phyloP scores from a whole-genome alignment of 2,329 filamentous ascomycete species.

The Akanthomyces lecanii region DNA sequence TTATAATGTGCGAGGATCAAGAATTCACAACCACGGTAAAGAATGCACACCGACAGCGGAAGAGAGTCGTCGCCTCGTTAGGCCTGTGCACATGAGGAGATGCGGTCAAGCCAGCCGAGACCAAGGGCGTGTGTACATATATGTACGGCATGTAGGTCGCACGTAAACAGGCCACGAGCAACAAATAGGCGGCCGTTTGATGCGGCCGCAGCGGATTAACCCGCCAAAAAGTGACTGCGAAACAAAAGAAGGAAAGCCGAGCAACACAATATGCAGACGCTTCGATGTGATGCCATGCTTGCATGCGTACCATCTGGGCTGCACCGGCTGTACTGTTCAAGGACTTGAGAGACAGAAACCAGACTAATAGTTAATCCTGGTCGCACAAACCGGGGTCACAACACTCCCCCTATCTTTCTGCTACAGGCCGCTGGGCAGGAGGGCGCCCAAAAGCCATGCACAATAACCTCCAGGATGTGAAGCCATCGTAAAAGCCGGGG shows the following conservation, averaged over 20 bases:
- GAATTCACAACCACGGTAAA: conserved; percentile 1
- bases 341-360: conserved; percentile 1
- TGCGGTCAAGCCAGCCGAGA: conserved; percentile 14
- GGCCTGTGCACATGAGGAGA: conserved; percentile 5
- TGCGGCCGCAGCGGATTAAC: not conserved
- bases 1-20: not conserved
- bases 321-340: not conserved
- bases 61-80: conserved; percentile 5
- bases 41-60: not conserved
- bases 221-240: not conserved
- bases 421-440: not conserved
- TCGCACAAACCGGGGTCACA: conserved; percentile 1
- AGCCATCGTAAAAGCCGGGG: conserved; percentile 9
- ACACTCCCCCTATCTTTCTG: not conserved
- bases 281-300: not conserved
- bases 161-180: not conserved
- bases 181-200: conserved; percentile 3
- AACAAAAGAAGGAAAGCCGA: not conserved
- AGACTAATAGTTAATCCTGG: conserved; percentile 9
- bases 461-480: conserved; percentile 2
- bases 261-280: not conserved
- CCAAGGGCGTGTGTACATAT: conserved; percentile 7
- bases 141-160: conserved; percentile 6
- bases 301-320: not conserved
- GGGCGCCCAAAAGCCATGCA: not conserved